These are phyloP conservation scores for Marchantia polymorpha DNA, from an alignment of 225 moss, liverwort and hornwort genomes.

Conservation along the genomic window DNA sequence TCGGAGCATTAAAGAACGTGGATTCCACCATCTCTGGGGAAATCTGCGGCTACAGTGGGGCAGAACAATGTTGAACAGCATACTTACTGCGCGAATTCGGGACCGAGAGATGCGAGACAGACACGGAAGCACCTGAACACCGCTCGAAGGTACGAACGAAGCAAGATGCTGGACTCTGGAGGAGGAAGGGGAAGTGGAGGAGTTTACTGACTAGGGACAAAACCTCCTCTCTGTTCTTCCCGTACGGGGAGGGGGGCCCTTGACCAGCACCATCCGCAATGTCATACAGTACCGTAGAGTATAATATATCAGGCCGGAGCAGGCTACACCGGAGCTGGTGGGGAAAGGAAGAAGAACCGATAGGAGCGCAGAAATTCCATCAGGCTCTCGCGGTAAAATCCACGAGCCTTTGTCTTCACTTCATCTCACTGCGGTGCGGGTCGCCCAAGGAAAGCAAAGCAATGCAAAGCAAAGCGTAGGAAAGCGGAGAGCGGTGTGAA, in stretches of 20 bases:
- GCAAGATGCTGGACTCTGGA: not conserved
- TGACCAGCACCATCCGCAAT: not conserved
- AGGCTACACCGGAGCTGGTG: not conserved
- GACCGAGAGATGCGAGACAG: not conserved
- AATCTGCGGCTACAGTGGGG: not conserved
- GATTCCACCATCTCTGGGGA: not conserved
- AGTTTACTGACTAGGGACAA: not conserved
- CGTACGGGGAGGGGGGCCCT: not conserved
- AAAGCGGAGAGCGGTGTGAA: not conserved
- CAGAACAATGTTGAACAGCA: not conserved
- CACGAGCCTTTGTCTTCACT: not conserved
- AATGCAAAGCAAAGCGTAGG: no score
- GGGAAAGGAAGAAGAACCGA: not conserved
- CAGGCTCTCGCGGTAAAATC: not conserved
- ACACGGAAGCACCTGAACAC: slow-evolving; percentile 7
- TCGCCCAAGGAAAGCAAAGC: not conserved
- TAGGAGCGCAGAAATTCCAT: not conserved
- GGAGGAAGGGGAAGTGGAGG: not conserved
- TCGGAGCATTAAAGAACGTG: not conserved
- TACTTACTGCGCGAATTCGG: not conserved
- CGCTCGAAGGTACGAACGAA: not conserved
- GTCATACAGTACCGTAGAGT: not conserved
- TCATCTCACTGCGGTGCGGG: not conserved
- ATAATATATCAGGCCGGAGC: not conserved
- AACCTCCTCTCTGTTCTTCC: not conserved